Percentiles rank a stretch among this genome's conserved stretches.
Conservation (phyloP, 805 yeast genomes). For the Pichia eremophila region DNA sequence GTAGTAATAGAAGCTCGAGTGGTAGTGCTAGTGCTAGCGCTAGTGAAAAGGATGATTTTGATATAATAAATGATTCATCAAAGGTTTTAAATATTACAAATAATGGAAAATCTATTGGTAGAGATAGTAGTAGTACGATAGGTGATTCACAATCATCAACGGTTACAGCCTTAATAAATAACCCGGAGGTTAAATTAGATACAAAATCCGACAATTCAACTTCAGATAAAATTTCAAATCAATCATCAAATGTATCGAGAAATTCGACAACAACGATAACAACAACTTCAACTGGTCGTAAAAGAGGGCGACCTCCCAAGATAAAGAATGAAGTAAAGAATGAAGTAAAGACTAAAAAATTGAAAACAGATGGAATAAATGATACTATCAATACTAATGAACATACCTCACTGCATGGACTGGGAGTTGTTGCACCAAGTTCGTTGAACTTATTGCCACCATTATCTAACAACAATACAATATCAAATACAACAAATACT, state of each 20-base stretch:
- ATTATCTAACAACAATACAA: neutral
- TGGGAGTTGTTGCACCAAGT: neutral
- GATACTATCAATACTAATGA: neutral
- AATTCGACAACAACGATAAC: no score
- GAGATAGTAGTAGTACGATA: no score
- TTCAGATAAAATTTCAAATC: no score
- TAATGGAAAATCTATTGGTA: no score
- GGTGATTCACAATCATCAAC: neutral
- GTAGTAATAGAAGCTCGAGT: no score
- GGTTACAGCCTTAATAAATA: neutral
- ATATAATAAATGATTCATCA: no score
- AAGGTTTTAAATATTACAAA: no score
- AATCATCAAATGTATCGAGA: no score
- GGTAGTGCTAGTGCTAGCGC: no score
- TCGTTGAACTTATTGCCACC: neutral
- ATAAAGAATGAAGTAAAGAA: neutral
- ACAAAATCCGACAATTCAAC: neutral
- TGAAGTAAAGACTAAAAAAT: neutral
- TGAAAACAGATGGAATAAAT: neutral
- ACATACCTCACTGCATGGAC: neutral
- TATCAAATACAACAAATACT: no score
- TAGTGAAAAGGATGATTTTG: no score
- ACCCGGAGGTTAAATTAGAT: neutral
- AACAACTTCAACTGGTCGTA: neutral
- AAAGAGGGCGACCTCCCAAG: constrained; percentile 4